phyloP scores from a whole-genome alignment of 2,329 filamentous ascomycete species.

The Penicillium sp. region DNA sequence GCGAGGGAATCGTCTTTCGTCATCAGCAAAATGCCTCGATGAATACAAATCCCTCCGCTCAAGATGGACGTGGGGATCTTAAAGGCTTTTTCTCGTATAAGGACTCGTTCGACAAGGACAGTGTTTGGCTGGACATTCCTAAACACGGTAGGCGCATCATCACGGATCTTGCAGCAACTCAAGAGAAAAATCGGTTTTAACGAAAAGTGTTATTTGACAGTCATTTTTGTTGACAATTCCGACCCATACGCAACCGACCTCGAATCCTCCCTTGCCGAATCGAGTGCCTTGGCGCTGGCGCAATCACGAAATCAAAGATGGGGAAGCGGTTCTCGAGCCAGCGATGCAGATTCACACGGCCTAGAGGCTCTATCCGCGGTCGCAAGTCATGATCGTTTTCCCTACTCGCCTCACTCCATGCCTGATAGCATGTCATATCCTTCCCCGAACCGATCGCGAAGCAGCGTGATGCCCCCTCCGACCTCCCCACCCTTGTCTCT shows the following conservation, averaged over 20 bases:
- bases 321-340: constrained; percentile 35
- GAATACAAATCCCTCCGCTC: constrained; percentile 55
- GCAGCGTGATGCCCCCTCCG: constrained; percentile 37
- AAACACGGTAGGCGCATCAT: constrained; percentile 52
- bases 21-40: constrained; percentile 73
- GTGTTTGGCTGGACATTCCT: constrained; percentile 66
- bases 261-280: constrained; percentile 38
- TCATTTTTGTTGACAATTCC: constrained; percentile 65
- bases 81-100: constrained; percentile 69
- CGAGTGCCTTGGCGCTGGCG: constrained; percentile 34
- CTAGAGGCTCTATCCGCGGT: constrained; percentile 60
- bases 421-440: constrained; percentile 32
- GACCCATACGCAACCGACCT: constrained; percentile 63
- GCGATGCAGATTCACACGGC: constrained; percentile 51
- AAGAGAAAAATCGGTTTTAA: no score
- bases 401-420: constrained; percentile 32
- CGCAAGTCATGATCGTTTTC: constrained; percentile 48
- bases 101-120: constrained; percentile 65
- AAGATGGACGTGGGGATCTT: constrained; percentile 49
- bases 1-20: constrained; percentile 67
- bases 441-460: constrained; percentile 39
- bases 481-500: constrained; percentile 51
- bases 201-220: no score
- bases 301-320: constrained; percentile 36
- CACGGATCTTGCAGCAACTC: no score